A percentile compares a stretch with the other conserved stretches of the same genome.
These are phyloP conservation scores for Spirogloea muscicola DNA, from an alignment of 139 green algal species.

Conservation along the genomic window DNA sequence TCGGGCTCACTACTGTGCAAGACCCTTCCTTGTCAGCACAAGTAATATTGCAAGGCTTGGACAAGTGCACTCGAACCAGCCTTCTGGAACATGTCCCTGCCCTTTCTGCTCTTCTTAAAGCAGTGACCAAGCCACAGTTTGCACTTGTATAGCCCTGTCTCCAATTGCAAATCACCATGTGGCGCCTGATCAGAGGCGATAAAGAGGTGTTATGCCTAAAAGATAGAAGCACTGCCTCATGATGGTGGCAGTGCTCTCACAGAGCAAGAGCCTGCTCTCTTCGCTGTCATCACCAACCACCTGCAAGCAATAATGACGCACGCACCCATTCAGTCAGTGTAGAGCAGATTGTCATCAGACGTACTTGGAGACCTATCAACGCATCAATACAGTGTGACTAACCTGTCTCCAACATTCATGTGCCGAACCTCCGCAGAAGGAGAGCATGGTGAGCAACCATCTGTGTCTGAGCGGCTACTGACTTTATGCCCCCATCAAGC, in stretches of 20 bases:
- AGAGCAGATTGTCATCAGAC: background rate
- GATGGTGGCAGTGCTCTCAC: conserved; percentile 74
- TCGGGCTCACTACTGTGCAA: too few species aligned
- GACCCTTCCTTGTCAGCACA: too few species aligned
- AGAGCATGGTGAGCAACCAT: too few species aligned
- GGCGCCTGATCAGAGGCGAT: conserved; percentile 67
- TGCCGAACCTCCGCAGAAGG: background rate
- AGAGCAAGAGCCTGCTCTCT: conserved; percentile 79
- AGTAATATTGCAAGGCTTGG: too few species aligned
- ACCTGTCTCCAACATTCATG: background rate
- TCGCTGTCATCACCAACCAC: conserved; percentile 83
- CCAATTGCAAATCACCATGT: background rate
- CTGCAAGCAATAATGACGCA: conserved; percentile 25
- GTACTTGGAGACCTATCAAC: background rate
- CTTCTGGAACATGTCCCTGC: too few species aligned
- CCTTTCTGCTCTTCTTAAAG: too few species aligned
- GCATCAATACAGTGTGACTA: background rate
- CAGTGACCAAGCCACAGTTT: background rate
- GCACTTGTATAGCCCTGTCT: background rate
- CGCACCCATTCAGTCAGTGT: background rate
- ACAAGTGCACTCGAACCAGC: too few species aligned
- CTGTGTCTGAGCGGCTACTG: too few species aligned
- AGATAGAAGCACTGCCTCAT: conserved; percentile 91
- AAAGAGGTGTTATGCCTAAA: conserved; percentile 86
- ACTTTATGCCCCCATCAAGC: too few species aligned